These are phyloP conservation scores for Heliocybe sulcata DNA, from an alignment of 1,284 basidiomycete genomes.

Conservation along the genomic window DNA sequence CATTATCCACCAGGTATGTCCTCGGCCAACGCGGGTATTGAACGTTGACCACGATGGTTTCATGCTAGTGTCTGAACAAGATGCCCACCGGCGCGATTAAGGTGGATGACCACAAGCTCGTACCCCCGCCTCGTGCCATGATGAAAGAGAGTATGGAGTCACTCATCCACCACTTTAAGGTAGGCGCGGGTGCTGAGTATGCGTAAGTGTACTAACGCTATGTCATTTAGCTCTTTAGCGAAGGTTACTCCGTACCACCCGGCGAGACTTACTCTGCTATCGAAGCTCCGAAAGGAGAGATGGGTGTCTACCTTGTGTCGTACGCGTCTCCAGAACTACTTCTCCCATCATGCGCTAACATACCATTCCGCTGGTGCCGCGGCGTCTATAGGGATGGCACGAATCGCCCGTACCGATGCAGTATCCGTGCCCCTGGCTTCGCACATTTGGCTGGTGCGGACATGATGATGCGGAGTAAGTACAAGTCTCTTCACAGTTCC, in stretches of 20 bases:
- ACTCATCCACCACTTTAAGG: slow-evolving; percentile 98
- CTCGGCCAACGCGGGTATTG: neutral
- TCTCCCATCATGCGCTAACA: neutral
- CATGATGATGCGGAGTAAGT: slow-evolving; percentile 89
- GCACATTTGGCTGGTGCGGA: slow-evolving; percentile 89
- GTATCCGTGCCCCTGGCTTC: slow-evolving; percentile 91
- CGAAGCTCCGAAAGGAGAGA: slow-evolving; percentile 98
- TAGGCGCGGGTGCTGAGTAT: slow-evolving; percentile 16
- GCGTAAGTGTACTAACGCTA: slow-evolving; percentile 7
- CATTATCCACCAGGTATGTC: slow-evolving; percentile 74
- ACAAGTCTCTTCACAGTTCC: slow-evolving; percentile 7
- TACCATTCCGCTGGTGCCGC: neutral
- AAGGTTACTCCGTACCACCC: slow-evolving; percentile 97
- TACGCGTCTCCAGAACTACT: slow-evolving; percentile 27
- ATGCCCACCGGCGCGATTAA: slow-evolving; percentile 93
- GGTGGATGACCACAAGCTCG: slow-evolving; percentile 96
- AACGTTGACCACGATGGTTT: neutral
- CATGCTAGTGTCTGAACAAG: slow-evolving; percentile 84
- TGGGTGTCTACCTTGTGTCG: slow-evolving; percentile 95
- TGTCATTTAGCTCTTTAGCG: slow-evolving; percentile 72
- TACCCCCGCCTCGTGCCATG: slow-evolving; percentile 91
- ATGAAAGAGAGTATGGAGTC: slow-evolving; percentile 99
- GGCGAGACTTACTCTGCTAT: slow-evolving; percentile 97
- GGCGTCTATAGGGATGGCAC: slow-evolving; percentile 62
- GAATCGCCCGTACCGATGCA: slow-evolving; percentile 91